Conservation (phyloP, 257 asterid species). For the Solanum sejunctum region DNA sequence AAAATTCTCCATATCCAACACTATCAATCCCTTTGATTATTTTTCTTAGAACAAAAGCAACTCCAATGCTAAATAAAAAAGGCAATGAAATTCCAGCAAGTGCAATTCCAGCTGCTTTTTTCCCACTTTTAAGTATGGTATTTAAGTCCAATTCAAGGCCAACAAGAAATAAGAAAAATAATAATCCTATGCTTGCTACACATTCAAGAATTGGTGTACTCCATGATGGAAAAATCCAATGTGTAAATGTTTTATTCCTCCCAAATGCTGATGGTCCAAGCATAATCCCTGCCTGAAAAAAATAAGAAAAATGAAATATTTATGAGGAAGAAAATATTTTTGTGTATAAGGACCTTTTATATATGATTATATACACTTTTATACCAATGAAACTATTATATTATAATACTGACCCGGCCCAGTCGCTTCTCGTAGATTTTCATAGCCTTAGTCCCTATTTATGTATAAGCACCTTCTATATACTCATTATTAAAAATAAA, state of each 20-base stretch:
- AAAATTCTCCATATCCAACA: constrained; percentile 24
- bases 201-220: constrained; percentile 44
- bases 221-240: constrained; percentile 40
- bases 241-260: constrained; percentile 25
- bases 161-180: constrained; percentile 52
- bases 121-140: constrained; percentile 29
- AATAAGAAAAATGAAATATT: no score
- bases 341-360: no score
- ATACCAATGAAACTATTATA: no score
- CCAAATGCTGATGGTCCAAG: constrained; percentile 53
- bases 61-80: constrained; percentile 25
- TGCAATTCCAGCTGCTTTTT: constrained; percentile 31
- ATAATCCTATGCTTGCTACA: constrained; percentile 39
- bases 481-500: no score
- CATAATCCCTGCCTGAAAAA: constrained; percentile 41
- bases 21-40: constrained; percentile 24
- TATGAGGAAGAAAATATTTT: no score
- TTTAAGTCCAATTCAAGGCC: constrained; percentile 52
- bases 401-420: no score
- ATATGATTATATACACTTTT: no score
- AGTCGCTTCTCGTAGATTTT: no score
- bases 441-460: no score
- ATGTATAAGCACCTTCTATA: no score
- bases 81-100: constrained; percentile 44
- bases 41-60: constrained; percentile 26